phyloP scores from a whole-genome alignment of 805 yeast genomes.

The Cyberlindnera samutprakarnensis region DNA sequence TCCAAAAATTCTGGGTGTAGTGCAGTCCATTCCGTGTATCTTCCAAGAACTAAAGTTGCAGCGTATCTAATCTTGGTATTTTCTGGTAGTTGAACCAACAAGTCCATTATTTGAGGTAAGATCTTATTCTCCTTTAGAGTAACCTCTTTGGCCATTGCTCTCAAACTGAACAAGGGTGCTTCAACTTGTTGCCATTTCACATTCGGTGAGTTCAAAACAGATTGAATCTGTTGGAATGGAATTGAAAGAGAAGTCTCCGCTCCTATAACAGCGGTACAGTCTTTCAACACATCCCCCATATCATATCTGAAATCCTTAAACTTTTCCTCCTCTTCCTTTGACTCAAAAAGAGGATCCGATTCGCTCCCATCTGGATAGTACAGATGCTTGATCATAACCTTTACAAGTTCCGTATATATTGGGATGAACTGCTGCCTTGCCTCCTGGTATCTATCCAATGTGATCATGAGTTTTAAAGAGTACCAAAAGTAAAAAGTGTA shows the following conservation, averaged over 20 bases:
- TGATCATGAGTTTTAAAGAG: conserved; percentile 59
- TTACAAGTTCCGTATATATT: conserved; percentile 50
- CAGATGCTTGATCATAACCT: conserved; percentile 58
- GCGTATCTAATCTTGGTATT: conserved; percentile 86
- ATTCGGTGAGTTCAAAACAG: conserved; percentile 24
- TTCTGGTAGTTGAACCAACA: conserved; percentile 66
- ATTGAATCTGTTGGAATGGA: conserved; percentile 57
- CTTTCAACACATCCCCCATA: conserved; percentile 96
- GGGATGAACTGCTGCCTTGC: conserved; percentile 45
- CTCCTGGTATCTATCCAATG: conserved; percentile 47
- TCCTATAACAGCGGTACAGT: conserved; percentile 89
- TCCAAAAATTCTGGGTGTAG: conserved; percentile 78
- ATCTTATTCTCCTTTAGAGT: conserved; percentile 54
- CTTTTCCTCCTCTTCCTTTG: conserved; percentile 84
- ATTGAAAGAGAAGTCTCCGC: conserved; percentile 58
- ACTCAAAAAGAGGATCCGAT: conserved; percentile 44
- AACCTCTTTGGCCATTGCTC: conserved; percentile 94
- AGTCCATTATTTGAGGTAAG: conserved; percentile 70
- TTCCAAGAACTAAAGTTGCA: conserved; percentile 86
- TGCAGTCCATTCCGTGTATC: conserved; percentile 94
- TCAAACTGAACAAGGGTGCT: conserved; percentile 80
- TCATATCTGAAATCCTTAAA: conserved; percentile 92
- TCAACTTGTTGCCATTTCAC: conserved; percentile 76
- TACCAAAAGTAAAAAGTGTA: conserved; percentile 94
- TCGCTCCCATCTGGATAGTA: conserved; percentile 56